Conservation (phyloP, 2,329 filamentous ascomycete genomes). For the Lecanicillium sp. region DNA sequence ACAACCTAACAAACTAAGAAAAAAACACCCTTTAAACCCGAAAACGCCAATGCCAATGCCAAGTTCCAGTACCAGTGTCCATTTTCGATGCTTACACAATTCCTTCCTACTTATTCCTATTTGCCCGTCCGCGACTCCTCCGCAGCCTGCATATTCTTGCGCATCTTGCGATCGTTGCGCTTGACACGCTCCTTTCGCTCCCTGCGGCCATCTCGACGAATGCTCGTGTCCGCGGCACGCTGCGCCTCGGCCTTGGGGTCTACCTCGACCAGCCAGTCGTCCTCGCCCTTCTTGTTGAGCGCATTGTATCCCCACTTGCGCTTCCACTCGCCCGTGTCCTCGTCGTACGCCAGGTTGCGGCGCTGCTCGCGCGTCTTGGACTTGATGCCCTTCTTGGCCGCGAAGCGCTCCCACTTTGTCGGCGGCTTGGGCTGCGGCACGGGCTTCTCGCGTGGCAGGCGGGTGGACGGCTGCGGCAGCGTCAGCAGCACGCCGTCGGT, state of each 20-base stretch:
- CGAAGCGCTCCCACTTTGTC: constrained; percentile 95
- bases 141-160: constrained; percentile 52
- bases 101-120: not conserved
- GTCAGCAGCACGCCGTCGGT: constrained; percentile 65
- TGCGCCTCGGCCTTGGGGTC: constrained; percentile 64
- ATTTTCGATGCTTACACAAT: not conserved
- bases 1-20: not conserved
- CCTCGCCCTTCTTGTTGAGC: constrained; percentile 74
- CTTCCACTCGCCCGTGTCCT: constrained; percentile 78
- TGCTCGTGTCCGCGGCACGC: constrained; percentile 52
- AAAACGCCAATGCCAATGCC: constrained; percentile 2
- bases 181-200: constrained; percentile 61
- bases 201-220: constrained; percentile 53
- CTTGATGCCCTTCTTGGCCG: constrained; percentile 93
- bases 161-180: constrained; percentile 61
- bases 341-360: constrained; percentile 72
- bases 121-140: constrained; percentile 11
- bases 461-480: constrained; percentile 62
- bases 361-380: constrained; percentile 73
- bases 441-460: constrained; percentile 84
- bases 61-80: not conserved
- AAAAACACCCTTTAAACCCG: not conserved
- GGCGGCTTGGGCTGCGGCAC: constrained; percentile 72
- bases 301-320: constrained; percentile 94
- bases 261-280: constrained; percentile 88